phyloP scores from a whole-genome alignment of 345 rosid species.

The Combretum micranthum region DNA sequence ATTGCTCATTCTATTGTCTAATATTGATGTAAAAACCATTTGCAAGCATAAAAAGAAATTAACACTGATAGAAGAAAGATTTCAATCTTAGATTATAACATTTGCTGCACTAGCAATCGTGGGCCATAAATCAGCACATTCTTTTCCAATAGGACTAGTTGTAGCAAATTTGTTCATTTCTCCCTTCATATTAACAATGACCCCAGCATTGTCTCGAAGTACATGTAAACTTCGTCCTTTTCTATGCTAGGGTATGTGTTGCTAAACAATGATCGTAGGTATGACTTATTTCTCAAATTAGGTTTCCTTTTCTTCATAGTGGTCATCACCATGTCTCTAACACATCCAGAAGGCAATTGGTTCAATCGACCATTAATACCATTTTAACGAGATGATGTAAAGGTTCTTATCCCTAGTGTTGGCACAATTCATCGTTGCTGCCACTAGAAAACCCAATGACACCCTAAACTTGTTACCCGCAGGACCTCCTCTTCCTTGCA shows the following conservation, averaged over 20 bases:
- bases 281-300: slow-evolving; percentile 32
- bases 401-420: slow-evolving; percentile 32
- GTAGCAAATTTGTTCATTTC: slow-evolving; percentile 68
- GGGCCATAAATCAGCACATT: slow-evolving; percentile 77
- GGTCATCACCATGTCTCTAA: slow-evolving; percentile 38
- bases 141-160: slow-evolving; percentile 61
- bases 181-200: slow-evolving; percentile 58
- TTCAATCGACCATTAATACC: slow-evolving; percentile 35
- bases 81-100: slow-evolving; percentile 44
- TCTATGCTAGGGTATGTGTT: slow-evolving; percentile 38
- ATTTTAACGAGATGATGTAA: slow-evolving; percentile 30
- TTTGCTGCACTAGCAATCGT: slow-evolving; percentile 84
- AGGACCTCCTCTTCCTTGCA: slow-evolving; percentile 33
- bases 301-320: slow-evolving; percentile 37
- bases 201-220: slow-evolving; percentile 59
- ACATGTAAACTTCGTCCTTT: slow-evolving; percentile 42
- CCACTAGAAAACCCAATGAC: slow-evolving; percentile 42
- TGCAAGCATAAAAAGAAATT: too few relatives aligned
- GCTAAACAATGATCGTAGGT: slow-evolving; percentile 34
- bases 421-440: slow-evolving; percentile 36
- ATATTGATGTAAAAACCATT: too few relatives aligned
- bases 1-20: too few relatives aligned
- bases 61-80: too few relatives aligned
- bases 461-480: slow-evolving; percentile 36
- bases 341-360: slow-evolving; percentile 30